Evolutionary conservation across 2,329 filamentous ascomycete species (phyloP), one percentile per base, ranked within the genome.

Genomic region (Calycina herbarum): DNA sequence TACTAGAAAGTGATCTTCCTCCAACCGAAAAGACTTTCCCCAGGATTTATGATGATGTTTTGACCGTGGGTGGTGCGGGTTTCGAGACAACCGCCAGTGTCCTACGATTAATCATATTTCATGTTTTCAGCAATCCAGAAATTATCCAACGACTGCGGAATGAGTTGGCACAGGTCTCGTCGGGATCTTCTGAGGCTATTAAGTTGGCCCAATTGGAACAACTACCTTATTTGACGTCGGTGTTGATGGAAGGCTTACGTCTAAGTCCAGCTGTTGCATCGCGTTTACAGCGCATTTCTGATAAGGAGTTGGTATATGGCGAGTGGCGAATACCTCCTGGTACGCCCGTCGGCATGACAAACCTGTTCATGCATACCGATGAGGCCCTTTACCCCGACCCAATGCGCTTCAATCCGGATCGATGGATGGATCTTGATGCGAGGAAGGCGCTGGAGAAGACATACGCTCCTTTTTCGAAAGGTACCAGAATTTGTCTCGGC

Each of bases 31-130:
- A 51, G 5, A 33, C 59, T 7, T 38, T 6, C 17, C 11, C 29
- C n/a, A 72, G 78, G 0, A 69, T 80, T 3, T 66, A 66, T 1
- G 69, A 75, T 0, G 78, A 80, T 13, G 74, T 70, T 15, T 66
- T 70, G 0, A 56, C 78, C 2, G 72, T 77, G 5, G 71, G 69
- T 24, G 62, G 56, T 0, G 79, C 78, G 3, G 79, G 76, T 2
- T 76, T 75, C 35, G 75, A 78, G 54, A 81, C 78, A 0, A 76
- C 73, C 1, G 73, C 72, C 10, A 74, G 73, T 67, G 69, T 74
- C 0, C 70, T 81, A 10, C 66, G 73, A 1, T 66, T 78, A 17
- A 67, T 75, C 5, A 70, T 74, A 2, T 81, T 74, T 69, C 64
- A 78, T 72, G 66, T 81, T 0, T 75, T 78, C n/a, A 65, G 69